Evolutionary conservation across 1,284 basidiomycete species (phyloP).

Genomic region (Omphalotus olearius): DNA sequence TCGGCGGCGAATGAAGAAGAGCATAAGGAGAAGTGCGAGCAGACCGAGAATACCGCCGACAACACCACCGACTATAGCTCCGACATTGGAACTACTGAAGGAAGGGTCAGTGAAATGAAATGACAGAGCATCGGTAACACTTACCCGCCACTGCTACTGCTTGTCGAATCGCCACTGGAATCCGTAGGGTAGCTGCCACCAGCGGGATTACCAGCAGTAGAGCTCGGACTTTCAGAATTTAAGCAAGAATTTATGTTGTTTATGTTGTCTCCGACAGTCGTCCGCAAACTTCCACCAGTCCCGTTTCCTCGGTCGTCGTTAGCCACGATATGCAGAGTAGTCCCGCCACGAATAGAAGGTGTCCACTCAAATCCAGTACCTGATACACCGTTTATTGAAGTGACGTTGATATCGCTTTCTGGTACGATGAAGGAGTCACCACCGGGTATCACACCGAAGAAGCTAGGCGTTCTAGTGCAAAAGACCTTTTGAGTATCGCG

Average conservation of each 20-base stretch:
- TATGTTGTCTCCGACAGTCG: conserved; percentile 47
- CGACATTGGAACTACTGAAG: conserved; percentile 38
- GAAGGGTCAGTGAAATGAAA: neutral
- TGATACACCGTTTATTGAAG: conserved; percentile 35
- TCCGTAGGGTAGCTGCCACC: conserved; percentile 69
- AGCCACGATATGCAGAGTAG: conserved; percentile 58
- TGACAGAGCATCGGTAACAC: neutral
- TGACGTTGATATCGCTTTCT: conserved; percentile 34
- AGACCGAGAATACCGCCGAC: conserved; percentile 57
- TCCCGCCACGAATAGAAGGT: conserved; percentile 56
- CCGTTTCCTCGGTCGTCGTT: conserved; percentile 66
- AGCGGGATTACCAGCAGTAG: conserved; percentile 71
- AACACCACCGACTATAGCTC: conserved; percentile 68
- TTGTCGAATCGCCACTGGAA: conserved; percentile 22
- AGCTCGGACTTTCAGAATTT: conserved; percentile 58
- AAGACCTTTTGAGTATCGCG: neutral
- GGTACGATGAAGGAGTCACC: conserved; percentile 70
- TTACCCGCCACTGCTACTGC: conserved; percentile 14
- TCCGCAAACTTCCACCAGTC: conserved; percentile 58
- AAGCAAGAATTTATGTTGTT: conserved; percentile 50
- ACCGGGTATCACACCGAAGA: conserved; percentile 74
- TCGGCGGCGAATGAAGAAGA: conserved; percentile 52
- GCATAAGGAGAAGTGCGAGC: conserved; percentile 36
- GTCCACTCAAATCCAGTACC: conserved; percentile 62
- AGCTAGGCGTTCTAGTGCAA: conserved; percentile 25